Percentiles rank a stretch among this genome's conserved stretches.
These are phyloP conservation scores for Talaromyces sp. DNA, from an alignment of 2,329 filamentous ascomycete genomes.

Conservation along the genomic window DNA sequence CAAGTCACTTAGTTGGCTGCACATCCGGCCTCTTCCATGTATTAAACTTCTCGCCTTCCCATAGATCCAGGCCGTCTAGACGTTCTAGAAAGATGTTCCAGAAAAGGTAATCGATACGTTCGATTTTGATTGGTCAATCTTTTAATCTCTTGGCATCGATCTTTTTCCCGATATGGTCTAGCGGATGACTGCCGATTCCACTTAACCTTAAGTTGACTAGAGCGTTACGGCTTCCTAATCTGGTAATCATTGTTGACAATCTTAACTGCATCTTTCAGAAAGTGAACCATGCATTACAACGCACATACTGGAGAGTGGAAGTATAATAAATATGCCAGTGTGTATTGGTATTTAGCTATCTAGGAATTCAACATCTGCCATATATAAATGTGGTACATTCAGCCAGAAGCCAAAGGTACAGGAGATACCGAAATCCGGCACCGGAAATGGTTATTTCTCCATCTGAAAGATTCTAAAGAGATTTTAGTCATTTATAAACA, in stretches of 20 bases:
- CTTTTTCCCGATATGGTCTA: not conserved
- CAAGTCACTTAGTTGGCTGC: not conserved
- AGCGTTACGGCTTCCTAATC: not conserved
- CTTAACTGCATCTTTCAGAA: not conserved
- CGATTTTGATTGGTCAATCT: not conserved
- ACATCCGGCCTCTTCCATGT: not conserved
- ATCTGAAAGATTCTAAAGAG: not conserved
- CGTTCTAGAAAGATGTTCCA: not conserved
- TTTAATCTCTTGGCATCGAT: not conserved
- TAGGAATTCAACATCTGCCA: not conserved
- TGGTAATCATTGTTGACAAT: not conserved
- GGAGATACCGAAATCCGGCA: not conserved
- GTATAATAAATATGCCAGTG: not conserved
- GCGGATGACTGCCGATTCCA: accelerated
- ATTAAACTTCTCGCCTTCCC: not conserved
- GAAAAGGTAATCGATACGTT: not conserved
- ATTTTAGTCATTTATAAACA: not conserved
- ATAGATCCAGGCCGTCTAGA: not conserved
- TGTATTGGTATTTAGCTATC: not conserved
- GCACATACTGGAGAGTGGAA: not conserved
- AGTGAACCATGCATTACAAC: not conserved
- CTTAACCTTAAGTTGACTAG: not conserved
- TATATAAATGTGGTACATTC: not conserved
- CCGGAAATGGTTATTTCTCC: not conserved
- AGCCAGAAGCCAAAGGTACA: not conserved